Conservation (phyloP, 306 rosid species). For the Urtica urens region DNA sequence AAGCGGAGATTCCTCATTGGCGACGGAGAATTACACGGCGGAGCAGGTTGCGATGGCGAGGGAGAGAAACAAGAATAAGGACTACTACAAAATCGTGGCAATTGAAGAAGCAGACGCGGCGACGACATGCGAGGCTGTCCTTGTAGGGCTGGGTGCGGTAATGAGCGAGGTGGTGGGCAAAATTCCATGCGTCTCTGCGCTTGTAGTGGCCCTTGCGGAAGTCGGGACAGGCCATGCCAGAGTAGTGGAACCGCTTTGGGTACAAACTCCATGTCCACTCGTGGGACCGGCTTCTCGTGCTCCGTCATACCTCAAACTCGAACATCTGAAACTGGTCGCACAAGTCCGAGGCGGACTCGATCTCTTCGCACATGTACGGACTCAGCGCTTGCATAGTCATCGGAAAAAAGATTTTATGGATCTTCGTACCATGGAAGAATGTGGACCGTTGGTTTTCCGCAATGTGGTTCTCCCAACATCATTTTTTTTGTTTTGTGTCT, state of each 20-base stretch:
- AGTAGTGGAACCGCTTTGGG: slow-evolving; percentile 74
- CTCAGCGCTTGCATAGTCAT: slow-evolving; percentile 52
- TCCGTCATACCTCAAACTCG: slow-evolving; percentile 78
- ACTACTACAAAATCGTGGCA: slow-evolving; percentile 81
- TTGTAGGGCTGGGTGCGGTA: slow-evolving; percentile 95
- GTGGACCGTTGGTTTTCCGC: slow-evolving; percentile 49
- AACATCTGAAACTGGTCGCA: slow-evolving; percentile 87
- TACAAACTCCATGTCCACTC: slow-evolving; percentile 99
- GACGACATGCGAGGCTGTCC: slow-evolving; percentile 66
- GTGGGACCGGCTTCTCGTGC: slow-evolving; percentile 87
- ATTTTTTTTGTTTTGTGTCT: slow-evolving; percentile 17
- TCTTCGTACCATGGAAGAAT: slow-evolving; percentile 81
- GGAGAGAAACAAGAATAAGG: slow-evolving; percentile 39
- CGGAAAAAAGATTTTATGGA: slow-evolving; percentile 46
- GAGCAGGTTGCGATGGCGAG: slow-evolving; percentile 58
- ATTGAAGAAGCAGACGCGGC: slow-evolving; percentile 86
- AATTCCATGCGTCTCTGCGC: slow-evolving; percentile 73
- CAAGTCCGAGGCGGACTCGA: slow-evolving; percentile 55
- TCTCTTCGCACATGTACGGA: slow-evolving; percentile 30
- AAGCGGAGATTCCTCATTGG: slow-evolving; percentile 51
- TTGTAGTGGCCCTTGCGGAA: slow-evolving; percentile 77
- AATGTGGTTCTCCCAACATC: slow-evolving; percentile 75
- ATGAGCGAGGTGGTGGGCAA: slow-evolving; percentile 83
- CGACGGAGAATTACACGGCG: slow-evolving; percentile 53
- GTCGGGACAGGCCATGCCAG: slow-evolving; percentile 90